Evolutionary conservation across 257 asterid species (phyloP).

Genomic region (Solanum ossicruentum): DNA sequence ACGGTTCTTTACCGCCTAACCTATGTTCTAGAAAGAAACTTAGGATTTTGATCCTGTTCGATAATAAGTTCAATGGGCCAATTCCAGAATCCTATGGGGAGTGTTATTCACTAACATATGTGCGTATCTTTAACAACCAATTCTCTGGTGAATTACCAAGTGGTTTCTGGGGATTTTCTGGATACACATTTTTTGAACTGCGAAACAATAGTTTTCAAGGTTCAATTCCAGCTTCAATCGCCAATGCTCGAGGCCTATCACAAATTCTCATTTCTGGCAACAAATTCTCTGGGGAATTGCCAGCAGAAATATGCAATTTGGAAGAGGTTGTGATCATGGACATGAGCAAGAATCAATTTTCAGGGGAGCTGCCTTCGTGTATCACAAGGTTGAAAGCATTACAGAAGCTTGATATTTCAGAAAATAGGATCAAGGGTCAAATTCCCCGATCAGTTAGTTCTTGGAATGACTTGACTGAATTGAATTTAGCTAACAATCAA

Average conservation of each 20-base stretch:
- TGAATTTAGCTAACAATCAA: slow-evolving; percentile 59
- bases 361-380: slow-evolving; percentile 64
- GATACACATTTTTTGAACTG: slow-evolving; percentile 35
- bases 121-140: slow-evolving; percentile 36
- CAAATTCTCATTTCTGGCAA: slow-evolving; percentile 44
- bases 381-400: slow-evolving; percentile 28
- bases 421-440: slow-evolving; percentile 42
- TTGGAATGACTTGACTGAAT: slow-evolving; percentile 42
- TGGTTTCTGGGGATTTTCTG: slow-evolving; percentile 49
- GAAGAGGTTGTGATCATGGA: slow-evolving; percentile 32
- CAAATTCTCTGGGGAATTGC: slow-evolving; percentile 45
- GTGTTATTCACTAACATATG: slow-evolving; percentile 37
- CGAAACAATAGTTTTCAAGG: slow-evolving; percentile 52
- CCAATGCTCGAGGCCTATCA: slow-evolving; percentile 26
- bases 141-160: slow-evolving; percentile 46
- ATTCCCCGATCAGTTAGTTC: slow-evolving; percentile 32
- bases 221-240: slow-evolving; percentile 35
- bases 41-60: slow-evolving; percentile 19
- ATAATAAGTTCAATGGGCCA: slow-evolving; percentile 45
- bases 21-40: slow-evolving; percentile 45
- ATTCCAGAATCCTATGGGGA: slow-evolving; percentile 60
- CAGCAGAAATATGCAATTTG: slow-evolving; percentile 32
- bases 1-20: slow-evolving; percentile 56
- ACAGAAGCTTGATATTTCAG: slow-evolving; percentile 47
- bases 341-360: slow-evolving; percentile 32